Percentiles rank a stretch among this genome's conserved stretches.
Evolutionary conservation across 129 eudicot species (phyloP).

Genomic region (Flaveria sonorensis): DNA sequence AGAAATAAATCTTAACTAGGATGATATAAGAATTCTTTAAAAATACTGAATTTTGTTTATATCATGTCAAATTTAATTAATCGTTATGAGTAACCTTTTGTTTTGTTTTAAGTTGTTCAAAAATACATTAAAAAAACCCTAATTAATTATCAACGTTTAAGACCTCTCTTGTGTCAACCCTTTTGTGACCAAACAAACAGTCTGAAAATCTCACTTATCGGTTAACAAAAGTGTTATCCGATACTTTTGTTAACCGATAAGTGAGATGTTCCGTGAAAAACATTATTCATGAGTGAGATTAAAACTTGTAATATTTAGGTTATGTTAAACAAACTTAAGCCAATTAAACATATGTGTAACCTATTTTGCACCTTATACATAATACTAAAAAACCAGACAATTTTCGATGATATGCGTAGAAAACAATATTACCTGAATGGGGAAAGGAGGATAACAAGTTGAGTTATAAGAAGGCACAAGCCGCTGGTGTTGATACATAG

Average conservation of each 20-base stretch:
- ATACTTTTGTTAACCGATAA: no score
- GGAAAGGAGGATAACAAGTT: conserved; percentile 20
- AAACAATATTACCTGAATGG: conserved; percentile 35
- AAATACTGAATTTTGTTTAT: no score
- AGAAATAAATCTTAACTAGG: neutral
- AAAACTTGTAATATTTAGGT: neutral
- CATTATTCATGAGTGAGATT: neutral
- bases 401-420: no score
- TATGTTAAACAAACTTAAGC: neutral
- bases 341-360: neutral
- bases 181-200: neutral
- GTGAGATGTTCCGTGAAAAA: neutral
- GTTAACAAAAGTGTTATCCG: no score
- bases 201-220: neutral
- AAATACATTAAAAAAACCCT: conserved; percentile 28
- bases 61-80: neutral
- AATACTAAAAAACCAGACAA: neutral
- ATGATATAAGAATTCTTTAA: neutral
- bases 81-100: neutral
- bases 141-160: neutral
- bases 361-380: neutral
- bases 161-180: neutral
- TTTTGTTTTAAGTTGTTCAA: neutral
- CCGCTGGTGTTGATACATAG: conserved; percentile 42
- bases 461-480: conserved; percentile 23